Evolutionary conservation across 495 filamentous ascomycete species (phyloP).

Genomic region (Penicillium daleae): DNA sequence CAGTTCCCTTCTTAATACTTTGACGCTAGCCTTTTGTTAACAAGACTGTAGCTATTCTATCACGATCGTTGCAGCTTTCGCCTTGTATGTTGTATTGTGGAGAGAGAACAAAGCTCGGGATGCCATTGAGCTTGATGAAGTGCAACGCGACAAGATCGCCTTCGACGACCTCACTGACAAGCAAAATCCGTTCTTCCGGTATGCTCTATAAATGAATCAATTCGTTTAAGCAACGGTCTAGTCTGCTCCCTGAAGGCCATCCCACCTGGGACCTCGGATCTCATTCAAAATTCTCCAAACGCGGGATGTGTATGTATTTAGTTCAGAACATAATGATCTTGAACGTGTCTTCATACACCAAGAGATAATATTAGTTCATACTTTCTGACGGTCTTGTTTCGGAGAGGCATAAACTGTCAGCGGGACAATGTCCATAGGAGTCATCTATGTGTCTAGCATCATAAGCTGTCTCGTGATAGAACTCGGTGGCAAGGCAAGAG

Average conservation of each 20-base stretch:
- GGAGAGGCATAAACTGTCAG: not conserved
- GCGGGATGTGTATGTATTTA: not conserved
- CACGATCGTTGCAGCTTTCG: constrained; percentile 57
- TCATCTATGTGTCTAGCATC: not conserved
- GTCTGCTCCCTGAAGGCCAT: not conserved
- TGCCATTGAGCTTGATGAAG: constrained; percentile 56
- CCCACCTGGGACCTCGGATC: not conserved
- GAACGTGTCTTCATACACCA: not conserved
- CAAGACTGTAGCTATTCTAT: constrained; percentile 62
- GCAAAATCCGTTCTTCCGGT: constrained; percentile 75
- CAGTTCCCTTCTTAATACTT: constrained; percentile 23
- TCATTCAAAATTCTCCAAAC: not conserved
- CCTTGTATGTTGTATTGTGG: constrained; percentile 59
- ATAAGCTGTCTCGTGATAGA: too few species aligned
- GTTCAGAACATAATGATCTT: not conserved
- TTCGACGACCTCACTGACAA: constrained; percentile 77
- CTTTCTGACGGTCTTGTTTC: not conserved
- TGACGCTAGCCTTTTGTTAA: constrained; percentile 4
- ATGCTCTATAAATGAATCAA: constrained; percentile 35
- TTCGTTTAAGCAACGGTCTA: not conserved
- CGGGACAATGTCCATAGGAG: not conserved
- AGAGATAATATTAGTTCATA: not conserved
- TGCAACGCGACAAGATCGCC: constrained; percentile 63
- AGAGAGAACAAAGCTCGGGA: constrained; percentile 60
- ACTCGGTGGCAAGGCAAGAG: too few species aligned